These are phyloP conservation scores for Nigrograna mackinnonii DNA, from an alignment of 2,329 filamentous ascomycete genomes.

Conservation along the genomic window DNA sequence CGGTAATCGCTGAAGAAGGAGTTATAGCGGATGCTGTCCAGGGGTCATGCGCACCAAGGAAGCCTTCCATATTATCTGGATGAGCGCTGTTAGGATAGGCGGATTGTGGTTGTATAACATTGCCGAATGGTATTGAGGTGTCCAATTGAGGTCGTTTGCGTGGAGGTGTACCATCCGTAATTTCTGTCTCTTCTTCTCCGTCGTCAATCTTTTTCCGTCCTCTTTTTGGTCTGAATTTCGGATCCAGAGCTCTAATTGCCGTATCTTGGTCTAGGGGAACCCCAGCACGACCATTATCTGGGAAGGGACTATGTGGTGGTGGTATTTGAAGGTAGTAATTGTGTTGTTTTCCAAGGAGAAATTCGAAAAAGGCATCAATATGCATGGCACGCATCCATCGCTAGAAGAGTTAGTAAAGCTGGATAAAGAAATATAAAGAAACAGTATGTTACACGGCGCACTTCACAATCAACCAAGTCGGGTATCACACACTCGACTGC, in stretches of 20 bases:
- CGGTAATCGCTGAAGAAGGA: constrained; percentile 39
- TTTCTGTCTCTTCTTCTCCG: constrained; percentile 58
- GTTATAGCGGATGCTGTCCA: constrained; percentile 49
- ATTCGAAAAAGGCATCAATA: constrained; percentile 93
- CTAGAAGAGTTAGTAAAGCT: constrained; percentile 44
- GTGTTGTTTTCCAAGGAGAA: constrained; percentile 76
- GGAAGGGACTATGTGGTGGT: constrained; percentile 62
- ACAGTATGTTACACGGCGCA: no score
- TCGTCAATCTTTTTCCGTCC: constrained; percentile 66
- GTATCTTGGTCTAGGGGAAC: constrained; percentile 87
- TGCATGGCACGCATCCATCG: constrained; percentile 98
- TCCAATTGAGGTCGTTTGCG: constrained; percentile 67
- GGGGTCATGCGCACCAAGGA: constrained; percentile 44
- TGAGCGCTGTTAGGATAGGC: constrained; percentile 59
- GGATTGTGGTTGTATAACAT: constrained; percentile 45
- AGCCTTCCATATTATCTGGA: constrained; percentile 57
- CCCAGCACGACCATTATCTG: constrained; percentile 73
- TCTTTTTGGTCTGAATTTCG: constrained; percentile 68
- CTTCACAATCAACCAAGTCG: no score
- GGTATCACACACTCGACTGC: no score
- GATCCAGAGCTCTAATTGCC: constrained; percentile 80
- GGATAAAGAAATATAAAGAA: neutral
- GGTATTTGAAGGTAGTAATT: constrained; percentile 81
- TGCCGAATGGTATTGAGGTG: constrained; percentile 48
- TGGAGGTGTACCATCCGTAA: constrained; percentile 41